These are phyloP conservation scores for Wickerhamomyces kurtzmanii DNA, from an alignment of 805 yeast species.

Conservation along the genomic window DNA sequence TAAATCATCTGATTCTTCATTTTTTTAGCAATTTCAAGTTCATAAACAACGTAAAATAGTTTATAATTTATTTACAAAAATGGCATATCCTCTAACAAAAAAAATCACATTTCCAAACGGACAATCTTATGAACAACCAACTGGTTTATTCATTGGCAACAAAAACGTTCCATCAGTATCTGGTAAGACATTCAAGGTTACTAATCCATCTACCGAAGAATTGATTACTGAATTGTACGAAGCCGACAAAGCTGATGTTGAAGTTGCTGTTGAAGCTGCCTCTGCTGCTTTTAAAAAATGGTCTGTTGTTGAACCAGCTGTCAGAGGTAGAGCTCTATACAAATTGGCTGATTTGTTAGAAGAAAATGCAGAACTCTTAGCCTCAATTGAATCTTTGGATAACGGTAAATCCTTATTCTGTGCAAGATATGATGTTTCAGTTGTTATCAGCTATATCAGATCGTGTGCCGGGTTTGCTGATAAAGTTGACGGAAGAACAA, in stretches of 20 bases:
- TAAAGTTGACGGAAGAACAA: constrained; percentile 35
- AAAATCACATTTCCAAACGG: constrained; percentile 46
- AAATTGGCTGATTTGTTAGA: constrained; percentile 42
- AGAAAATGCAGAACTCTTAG: constrained; percentile 34
- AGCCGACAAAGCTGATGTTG: constrained; percentile 39
- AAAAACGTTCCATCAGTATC: constrained; percentile 47
- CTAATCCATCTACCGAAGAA: constrained; percentile 55
- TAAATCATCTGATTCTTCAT: too few relatives aligned
- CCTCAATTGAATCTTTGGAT: constrained; percentile 40
- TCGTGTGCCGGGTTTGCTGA: constrained; percentile 47
- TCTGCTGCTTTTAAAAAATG: constrained; percentile 50
- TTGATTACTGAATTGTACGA: constrained; percentile 42
- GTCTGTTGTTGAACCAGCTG: constrained; percentile 35
- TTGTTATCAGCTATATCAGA: constrained; percentile 36
- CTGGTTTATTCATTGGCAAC: constrained; percentile 57
- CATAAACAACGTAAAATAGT: too few relatives aligned
- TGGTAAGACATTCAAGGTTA: constrained; percentile 44
- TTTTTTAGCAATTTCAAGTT: too few relatives aligned
- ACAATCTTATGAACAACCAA: constrained; percentile 43
- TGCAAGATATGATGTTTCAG: constrained; percentile 37
- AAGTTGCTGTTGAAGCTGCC: constrained; percentile 54
- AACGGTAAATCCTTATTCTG: constrained; percentile 42
- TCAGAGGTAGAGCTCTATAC: constrained; percentile 28
- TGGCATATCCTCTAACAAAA: constrained; percentile 7
- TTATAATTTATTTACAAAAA: too few relatives aligned